These are phyloP conservation scores for Chaetomium strumarium DNA, from an alignment of 2,329 filamentous ascomycete genomes.

Conservation along the genomic window DNA sequence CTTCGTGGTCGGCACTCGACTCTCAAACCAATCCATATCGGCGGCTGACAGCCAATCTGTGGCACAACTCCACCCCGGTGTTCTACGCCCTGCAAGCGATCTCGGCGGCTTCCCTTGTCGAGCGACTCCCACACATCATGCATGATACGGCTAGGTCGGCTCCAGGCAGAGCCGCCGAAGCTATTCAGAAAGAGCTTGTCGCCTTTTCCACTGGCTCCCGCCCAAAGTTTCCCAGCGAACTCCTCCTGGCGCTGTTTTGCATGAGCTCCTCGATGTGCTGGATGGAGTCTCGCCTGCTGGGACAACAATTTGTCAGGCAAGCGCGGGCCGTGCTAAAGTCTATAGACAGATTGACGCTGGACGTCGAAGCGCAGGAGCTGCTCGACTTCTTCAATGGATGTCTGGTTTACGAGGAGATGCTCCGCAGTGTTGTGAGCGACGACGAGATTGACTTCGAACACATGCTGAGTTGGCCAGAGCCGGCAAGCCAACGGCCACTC, in stretches of 20 bases:
- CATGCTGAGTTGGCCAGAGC: constrained; percentile 27
- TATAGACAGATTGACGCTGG: constrained; percentile 14
- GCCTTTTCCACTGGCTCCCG: constrained; percentile 13
- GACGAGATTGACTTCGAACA: constrained; percentile 24
- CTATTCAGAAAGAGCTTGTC: constrained; percentile 24
- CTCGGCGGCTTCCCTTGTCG: constrained; percentile 26
- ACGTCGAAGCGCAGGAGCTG: constrained; percentile 15
- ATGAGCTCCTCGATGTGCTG: constrained; percentile 29
- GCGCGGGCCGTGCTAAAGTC: constrained; percentile 22
- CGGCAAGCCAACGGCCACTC: constrained; percentile 6
- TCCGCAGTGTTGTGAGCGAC: constrained; percentile 27
- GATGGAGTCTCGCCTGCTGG: constrained; percentile 25
- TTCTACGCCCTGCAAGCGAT: constrained; percentile 27
- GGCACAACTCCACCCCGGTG: constrained; percentile 23
- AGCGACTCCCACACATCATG: constrained; percentile 25
- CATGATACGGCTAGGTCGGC: constrained; percentile 22
- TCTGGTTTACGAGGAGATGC: constrained; percentile 28
- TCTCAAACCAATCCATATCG: constrained; percentile 26
- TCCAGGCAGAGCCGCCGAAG: constrained; percentile 22
- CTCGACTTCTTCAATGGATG: constrained; percentile 28
- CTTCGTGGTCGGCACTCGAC: constrained; percentile 27
- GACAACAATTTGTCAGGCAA: constrained; percentile 23
- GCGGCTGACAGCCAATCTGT: constrained; percentile 22
- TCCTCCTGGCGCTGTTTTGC: constrained; percentile 26
- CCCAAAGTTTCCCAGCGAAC: constrained; percentile 20